phyloP scores from a whole-genome alignment of 2,329 filamentous ascomycete species.

The Xylaria sp. region DNA sequence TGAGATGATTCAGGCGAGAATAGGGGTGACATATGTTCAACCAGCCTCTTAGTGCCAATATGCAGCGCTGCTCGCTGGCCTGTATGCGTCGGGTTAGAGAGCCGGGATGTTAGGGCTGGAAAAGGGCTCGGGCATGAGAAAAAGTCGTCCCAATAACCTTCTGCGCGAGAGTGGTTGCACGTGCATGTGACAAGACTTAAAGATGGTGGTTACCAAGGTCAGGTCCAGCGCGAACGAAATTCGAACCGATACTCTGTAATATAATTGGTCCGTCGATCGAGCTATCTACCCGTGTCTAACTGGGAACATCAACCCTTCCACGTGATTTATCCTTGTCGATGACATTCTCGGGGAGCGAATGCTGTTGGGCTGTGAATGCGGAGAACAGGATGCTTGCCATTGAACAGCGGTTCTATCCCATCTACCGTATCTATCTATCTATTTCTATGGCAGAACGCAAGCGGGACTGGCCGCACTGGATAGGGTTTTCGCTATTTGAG shows the following conservation, averaged over 20 bases:
- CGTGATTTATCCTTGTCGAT: not conserved
- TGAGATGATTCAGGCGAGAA: not conserved
- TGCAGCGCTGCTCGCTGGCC: not conserved
- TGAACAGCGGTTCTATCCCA: not conserved
- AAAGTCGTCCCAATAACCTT: not conserved
- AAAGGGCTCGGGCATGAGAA: not conserved
- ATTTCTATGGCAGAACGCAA: too few species aligned
- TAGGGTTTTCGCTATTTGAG: not conserved
- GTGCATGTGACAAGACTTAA: not conserved
- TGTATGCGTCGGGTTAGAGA: not conserved
- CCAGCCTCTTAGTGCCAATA: not conserved
- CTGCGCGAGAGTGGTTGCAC: not conserved
- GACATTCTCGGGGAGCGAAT: not conserved
- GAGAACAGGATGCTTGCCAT: not conserved
- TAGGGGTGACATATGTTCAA: too few species aligned
- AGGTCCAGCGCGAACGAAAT: not conserved
- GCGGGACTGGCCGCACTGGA: not conserved
- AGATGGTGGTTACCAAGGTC: too few species aligned
- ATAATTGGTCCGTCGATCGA: not conserved
- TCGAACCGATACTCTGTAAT: not conserved
- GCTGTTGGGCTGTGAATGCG: not conserved
- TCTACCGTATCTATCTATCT: not conserved
- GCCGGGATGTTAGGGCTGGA: not conserved
- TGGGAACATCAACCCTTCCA: not conserved
- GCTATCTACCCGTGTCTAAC: not conserved